Base-by-base conservation (phyloP, 805 yeast species). In the Starmerella apis region DNA sequence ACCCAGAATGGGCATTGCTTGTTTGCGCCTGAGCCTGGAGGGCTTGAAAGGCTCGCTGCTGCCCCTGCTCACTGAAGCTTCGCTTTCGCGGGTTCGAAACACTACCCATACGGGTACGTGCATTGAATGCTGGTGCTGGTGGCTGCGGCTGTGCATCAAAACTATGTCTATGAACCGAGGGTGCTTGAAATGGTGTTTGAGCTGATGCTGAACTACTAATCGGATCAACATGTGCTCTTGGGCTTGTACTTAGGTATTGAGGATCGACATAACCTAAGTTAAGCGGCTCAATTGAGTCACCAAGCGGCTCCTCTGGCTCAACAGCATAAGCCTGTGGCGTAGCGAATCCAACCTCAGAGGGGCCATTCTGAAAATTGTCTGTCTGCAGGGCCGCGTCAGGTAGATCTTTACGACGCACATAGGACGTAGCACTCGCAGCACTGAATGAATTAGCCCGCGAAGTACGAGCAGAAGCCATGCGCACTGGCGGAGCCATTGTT, bases 341-440 rank as follows among this genome's bases (percentile, higher is more conserved):
- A 1, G 94, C 78, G 61, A 83, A 85, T 2, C 81, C 84, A 23
- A 83, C 87, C 59, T 83, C 86, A 39, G 73, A 74, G 1, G 88
- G 87, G 0, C 75, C 68, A 13, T 53, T 38, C 6, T 18, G 54
- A 54, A 49, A 56, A 54, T 46, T 51, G 48, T 20, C 47, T 2
- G 46, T 44, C 24, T 28, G 52, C 43, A 48, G 55, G 31, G 49
- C 50, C 35, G 42, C 50, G 16, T 47, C 54, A 16, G 52, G 64
- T 2, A 61, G 37, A 42, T 76, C 81, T 53, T 72, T 71, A 27
- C 65, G 58, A n/a, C 74, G 74, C 1, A 81, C 71, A 59, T 82
- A 81, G 0, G 84, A 75, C 6, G 72, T 64, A 1, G 81, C 76
- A 13, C 79, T 69, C 1, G 81, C 77, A 0, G 86, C 86, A 3